phyloP scores from a whole-genome alignment of 139 green algal genomes.

The Pedinophyceae sp. region DNA sequence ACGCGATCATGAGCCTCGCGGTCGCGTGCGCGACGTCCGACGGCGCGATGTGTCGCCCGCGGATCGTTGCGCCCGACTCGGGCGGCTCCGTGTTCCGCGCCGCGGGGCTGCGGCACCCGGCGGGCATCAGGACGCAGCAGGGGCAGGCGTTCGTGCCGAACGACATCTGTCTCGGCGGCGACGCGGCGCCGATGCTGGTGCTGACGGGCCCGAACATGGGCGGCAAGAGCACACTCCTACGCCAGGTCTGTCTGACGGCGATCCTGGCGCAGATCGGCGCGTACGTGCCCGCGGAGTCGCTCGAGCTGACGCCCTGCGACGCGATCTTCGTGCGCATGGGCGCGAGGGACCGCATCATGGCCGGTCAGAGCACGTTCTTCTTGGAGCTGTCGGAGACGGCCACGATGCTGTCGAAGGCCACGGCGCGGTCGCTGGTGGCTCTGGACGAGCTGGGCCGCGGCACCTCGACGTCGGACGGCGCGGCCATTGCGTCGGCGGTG shows the following conservation, averaged over 20 bases:
- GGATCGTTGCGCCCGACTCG: neutral
- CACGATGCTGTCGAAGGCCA: constrained; percentile 57
- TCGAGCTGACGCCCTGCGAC: constrained; percentile 66
- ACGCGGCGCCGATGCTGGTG: constrained; percentile 38
- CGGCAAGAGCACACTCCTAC: constrained; percentile 86
- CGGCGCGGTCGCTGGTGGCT: constrained; percentile 58
- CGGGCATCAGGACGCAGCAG: constrained; percentile 18
- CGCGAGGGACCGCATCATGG: constrained; percentile 69
- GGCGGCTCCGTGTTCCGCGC: constrained; percentile 27
- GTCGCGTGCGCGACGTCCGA: constrained; percentile 9
- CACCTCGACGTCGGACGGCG: constrained; percentile 88
- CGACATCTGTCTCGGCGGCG: constrained; percentile 60
- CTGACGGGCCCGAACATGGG: constrained; percentile 96
- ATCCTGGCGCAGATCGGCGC: constrained; percentile 77
- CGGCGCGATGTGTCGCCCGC: constrained; percentile 16
- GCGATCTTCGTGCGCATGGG: constrained; percentile 92
- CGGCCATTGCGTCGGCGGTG: constrained; percentile 83
- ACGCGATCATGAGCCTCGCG: constrained; percentile 75
- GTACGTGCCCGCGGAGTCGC: constrained; percentile 62
- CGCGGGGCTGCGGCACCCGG: constrained; percentile 52
- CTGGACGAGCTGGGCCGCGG: constrained; percentile 93
- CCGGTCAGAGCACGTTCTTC: constrained; percentile 83
- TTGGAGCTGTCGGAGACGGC: constrained; percentile 92
- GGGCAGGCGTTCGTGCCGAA: constrained; percentile 87
- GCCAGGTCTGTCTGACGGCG: constrained; percentile 75